Conservation (phyloP, 2,329 filamentous ascomycete genomes). For the Chaetomium olivaceum region DNA sequence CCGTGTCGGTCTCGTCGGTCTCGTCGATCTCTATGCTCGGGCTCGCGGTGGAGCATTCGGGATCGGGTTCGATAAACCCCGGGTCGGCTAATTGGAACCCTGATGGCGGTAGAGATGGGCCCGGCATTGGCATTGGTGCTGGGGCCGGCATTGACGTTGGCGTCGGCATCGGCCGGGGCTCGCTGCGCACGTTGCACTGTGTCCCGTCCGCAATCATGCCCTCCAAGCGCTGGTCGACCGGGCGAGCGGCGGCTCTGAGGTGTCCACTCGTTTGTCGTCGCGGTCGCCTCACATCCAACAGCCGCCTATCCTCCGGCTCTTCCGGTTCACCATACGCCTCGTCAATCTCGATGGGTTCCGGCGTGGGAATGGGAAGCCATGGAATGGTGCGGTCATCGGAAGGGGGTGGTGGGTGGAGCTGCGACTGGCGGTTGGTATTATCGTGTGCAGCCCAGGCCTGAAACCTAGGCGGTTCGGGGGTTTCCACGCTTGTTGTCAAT, state of each 20-base stretch:
- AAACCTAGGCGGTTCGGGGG: conserved; percentile 2
- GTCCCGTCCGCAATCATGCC: conserved; percentile 25
- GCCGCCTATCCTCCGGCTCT: not conserved
- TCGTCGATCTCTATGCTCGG: conserved; percentile 31
- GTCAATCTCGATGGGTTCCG: conserved; percentile 11
- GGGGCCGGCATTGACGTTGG: conserved; percentile 3
- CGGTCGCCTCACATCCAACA: not conserved
- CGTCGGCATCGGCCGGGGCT: conserved; percentile 13
- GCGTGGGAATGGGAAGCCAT: not conserved
- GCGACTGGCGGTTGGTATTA: conserved; percentile 20
- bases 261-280: conserved; percentile 12
- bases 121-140: conserved; percentile 1
- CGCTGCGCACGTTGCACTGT: conserved; percentile 28
- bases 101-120: not conserved
- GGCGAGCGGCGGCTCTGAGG: conserved; percentile 7
- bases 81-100: not conserved
- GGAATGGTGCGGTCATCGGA: conserved; percentile 1
- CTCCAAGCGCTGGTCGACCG: conserved; percentile 21
- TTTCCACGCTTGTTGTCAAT: not conserved
- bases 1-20: conserved; percentile 26
- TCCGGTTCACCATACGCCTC: conserved; percentile 9
- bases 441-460: conserved; percentile 21
- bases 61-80: conserved; percentile 23
- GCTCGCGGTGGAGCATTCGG: conserved; percentile 22
- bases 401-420: not conserved